Conservation (phyloP, 139 green algal species). For the Chlorella ohadii region DNA sequence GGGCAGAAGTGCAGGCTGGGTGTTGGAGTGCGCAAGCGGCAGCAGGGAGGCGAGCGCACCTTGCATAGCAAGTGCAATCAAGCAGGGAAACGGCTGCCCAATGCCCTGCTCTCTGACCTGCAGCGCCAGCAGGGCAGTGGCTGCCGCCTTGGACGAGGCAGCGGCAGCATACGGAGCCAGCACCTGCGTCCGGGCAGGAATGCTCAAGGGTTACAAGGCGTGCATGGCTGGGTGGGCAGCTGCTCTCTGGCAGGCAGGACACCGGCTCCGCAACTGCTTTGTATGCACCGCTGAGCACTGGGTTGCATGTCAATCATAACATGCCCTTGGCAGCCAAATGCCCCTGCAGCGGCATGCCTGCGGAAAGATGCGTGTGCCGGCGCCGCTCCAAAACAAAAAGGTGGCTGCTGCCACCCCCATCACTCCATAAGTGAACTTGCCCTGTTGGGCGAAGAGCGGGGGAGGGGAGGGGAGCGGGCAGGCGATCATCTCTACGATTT, state of each 20-base stretch:
- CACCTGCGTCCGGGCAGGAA: constrained; percentile 32
- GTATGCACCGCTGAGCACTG: not conserved
- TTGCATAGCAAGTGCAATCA: too few relatives aligned
- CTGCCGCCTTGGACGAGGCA: constrained; percentile 25
- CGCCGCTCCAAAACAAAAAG: constrained; percentile 80
- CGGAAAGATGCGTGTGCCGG: constrained; percentile 75
- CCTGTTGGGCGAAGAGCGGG: not conserved
- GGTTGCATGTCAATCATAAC: too few relatives aligned
- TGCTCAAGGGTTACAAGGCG: too few relatives aligned
- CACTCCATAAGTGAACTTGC: constrained; percentile 83
- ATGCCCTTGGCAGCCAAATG: not conserved
- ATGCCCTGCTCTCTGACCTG: constrained; percentile 34
- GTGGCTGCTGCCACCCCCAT: constrained; percentile 81
- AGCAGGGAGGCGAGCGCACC: too few relatives aligned
- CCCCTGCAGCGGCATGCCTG: constrained; percentile 39
- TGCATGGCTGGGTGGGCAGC: too few relatives aligned
- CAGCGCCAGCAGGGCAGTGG: constrained; percentile 69
- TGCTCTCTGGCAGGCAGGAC: too few relatives aligned
- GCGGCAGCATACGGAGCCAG: constrained; percentile 38
- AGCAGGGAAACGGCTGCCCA: too few relatives aligned
- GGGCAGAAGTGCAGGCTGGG: too few relatives aligned
- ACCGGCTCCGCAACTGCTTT: too few relatives aligned
- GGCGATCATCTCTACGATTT: too few relatives aligned
- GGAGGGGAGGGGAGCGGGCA: too few relatives aligned
- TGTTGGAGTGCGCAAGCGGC: too few relatives aligned